Evolutionary conservation across 1,139 yeast species (phyloP).

Genomic region (Sugiyamaella neomexicana): DNA sequence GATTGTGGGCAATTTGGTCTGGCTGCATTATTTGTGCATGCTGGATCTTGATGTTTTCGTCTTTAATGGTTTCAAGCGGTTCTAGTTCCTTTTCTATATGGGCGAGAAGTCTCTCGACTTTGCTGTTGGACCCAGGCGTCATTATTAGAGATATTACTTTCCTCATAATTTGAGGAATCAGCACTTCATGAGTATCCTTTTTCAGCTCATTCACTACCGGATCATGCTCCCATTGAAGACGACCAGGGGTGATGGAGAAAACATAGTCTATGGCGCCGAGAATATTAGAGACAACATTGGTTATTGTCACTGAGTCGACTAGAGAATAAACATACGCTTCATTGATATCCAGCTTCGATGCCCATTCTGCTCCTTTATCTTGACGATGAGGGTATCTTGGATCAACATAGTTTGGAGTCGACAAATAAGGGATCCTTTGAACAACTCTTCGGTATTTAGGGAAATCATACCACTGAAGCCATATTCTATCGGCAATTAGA

Average conservation of each 20-base stretch:
- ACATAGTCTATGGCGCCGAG: conserved; percentile 22
- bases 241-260: conserved; percentile 20
- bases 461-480: conserved; percentile 49
- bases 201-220: conserved; percentile 6
- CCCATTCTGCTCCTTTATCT: conserved; percentile 48
- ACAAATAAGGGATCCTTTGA: conserved; percentile 59
- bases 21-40: conserved; percentile 2
- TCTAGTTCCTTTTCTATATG: conserved; percentile 9
- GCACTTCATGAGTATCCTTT: conserved; percentile 5
- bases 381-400: conserved; percentile 45
- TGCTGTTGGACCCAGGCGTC: conserved; percentile 3
- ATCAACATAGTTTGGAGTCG: conserved; percentile 51
- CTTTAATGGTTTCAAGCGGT: conserved; percentile 11
- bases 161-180: conserved; percentile 1
- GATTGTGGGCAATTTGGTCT: background rate
- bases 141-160: conserved; percentile 5
- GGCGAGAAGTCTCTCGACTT: background rate
- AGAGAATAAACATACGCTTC: conserved; percentile 51
- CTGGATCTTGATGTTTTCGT: conserved; percentile 4
- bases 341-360: conserved; percentile 48
- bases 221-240: conserved; percentile 30
- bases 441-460: conserved; percentile 38
- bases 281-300: conserved; percentile 35
- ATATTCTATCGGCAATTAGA: conserved; percentile 57
- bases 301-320: conserved; percentile 42